Conservation (phyloP, 78 protist genomes). For the Guillardia theta region DNA sequence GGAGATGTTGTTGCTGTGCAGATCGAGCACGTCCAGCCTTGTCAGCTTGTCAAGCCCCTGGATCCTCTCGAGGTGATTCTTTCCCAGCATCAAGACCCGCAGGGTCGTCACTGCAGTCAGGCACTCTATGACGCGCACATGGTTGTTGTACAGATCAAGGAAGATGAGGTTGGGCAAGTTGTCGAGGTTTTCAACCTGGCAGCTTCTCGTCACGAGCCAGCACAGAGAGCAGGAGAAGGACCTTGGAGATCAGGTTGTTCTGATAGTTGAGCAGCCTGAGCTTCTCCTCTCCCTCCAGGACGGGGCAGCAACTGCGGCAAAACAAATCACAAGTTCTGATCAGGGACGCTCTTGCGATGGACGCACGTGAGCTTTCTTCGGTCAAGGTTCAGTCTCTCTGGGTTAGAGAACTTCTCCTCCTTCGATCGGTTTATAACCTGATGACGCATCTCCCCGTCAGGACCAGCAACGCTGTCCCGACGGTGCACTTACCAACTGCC, state of each 20-base stretch:
- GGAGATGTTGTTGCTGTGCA: slow-evolving; percentile 61
- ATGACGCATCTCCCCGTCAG: too few relatives aligned
- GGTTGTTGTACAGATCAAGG: slow-evolving; percentile 69
- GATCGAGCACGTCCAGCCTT: slow-evolving; percentile 72
- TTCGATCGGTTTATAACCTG: background rate
- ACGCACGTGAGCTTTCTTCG: slow-evolving; percentile 40
- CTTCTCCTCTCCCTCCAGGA: slow-evolving; percentile 56
- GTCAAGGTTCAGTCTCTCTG: slow-evolving; percentile 57
- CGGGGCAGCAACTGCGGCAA: background rate
- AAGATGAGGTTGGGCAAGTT: slow-evolving; percentile 59
- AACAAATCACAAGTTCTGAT: background rate
- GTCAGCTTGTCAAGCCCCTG: slow-evolving; percentile 27
- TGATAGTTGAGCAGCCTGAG: slow-evolving; percentile 62
- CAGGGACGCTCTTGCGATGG: background rate
- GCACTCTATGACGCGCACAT: background rate
- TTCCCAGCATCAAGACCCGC: slow-evolving; percentile 75
- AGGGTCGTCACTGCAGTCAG: slow-evolving; percentile 57
- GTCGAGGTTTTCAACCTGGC: slow-evolving; percentile 28
- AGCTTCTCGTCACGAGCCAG: too few relatives aligned
- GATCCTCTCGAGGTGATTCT: slow-evolving; percentile 44
- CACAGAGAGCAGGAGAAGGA: too few relatives aligned
- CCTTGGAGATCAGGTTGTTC: slow-evolving; percentile 55
- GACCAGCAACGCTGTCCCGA: background rate
- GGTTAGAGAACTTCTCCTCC: slow-evolving; percentile 18
- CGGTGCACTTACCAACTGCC: background rate